A percentile compares a stretch with the other conserved stretches of the same genome.
phyloP scores from a whole-genome alignment of 2,329 filamentous ascomycete species.

The Ascochyta rabiei region DNA sequence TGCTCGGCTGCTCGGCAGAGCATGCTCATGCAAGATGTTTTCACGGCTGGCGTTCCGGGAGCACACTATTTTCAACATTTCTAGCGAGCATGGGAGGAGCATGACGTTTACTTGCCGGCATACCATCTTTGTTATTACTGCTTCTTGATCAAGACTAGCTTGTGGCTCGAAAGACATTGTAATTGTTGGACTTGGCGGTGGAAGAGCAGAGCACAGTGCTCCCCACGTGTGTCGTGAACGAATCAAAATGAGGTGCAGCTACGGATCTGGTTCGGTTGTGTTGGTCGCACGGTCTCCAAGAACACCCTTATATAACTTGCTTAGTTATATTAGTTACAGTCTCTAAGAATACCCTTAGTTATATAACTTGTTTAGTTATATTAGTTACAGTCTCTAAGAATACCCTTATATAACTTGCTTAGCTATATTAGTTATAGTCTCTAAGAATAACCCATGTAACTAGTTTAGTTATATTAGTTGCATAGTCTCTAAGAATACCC shows the following conservation, averaged over 20 bases:
- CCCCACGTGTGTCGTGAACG: constrained; percentile 5
- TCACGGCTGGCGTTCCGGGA: constrained; percentile 40
- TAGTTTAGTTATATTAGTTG: too few species aligned
- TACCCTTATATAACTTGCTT: too few species aligned
- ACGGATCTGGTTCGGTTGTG: not conserved
- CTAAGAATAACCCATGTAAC: too few species aligned
- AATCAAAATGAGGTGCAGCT: constrained; percentile 6
- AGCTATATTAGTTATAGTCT: too few species aligned
- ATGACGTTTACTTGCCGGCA: constrained; percentile 41
- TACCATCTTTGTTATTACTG: constrained; percentile 37
- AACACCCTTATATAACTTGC: too few species aligned
- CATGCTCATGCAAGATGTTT: constrained; percentile 27
- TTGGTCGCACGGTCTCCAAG: too few species aligned
- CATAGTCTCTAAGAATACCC: too few species aligned
- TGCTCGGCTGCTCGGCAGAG: constrained; percentile 26
- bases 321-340: too few species aligned
- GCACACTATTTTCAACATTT: constrained; percentile 39
- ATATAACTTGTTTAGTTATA: too few species aligned
- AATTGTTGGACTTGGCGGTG: constrained; percentile 32
- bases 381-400: too few species aligned
- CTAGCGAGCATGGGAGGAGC: constrained; percentile 50
- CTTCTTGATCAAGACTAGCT: constrained; percentile 12
- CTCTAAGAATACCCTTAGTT: too few species aligned
- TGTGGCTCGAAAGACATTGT: constrained; percentile 27
- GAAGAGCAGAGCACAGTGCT: constrained; percentile 6